Evolutionary conservation across 495 filamentous ascomycete genomes (phyloP), one percentile per base, ranked within the genome.

Genomic region (Hyaloscypha hepaticicola): DNA sequence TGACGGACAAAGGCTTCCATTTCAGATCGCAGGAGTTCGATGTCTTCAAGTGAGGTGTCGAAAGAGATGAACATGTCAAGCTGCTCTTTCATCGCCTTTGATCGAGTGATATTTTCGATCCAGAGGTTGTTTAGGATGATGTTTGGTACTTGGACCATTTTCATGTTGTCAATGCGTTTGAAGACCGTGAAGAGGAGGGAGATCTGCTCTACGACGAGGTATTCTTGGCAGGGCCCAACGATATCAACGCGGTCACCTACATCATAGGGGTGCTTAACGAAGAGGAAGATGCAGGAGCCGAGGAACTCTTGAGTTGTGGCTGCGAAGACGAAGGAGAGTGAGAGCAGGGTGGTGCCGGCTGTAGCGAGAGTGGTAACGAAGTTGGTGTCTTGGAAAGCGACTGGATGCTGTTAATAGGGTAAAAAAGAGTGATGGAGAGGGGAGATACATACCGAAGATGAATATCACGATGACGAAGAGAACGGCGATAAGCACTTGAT

Each of bases 271-370:
- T 97, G 95, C 77, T 99, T 99, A 82, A 97, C 91, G 72, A 99
- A 98, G 6, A 99, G 81, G 79, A 99, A 99, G 74, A 99, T 96
- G 78, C 94, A 97, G 21, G 91, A 96, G 53, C 93, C 94, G 14
- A 98, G 83, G 59, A 99, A 87, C 76, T 99, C 95, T 76, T 98
- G 94, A 0, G 89, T 87, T 4, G 93, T 98, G 65, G 87, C 86
- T 21, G 92, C 85, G 73, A 99, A 98, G 63, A 97, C 88, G 77
- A 98, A 99, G 57, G 93, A 96, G 53, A 97, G 77, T 5, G 93
- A 97, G 7, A 99, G 87, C 53, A 99, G 81, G 1, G 94, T 87
- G n/a, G 94, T 97, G 59, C 94, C 95, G 60, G 92, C 90, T n/a
- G 95, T 96, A 2, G 94, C 89, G 26, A 99, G 87, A 22, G 93